Percentiles rank a stretch among this genome's conserved stretches.
phyloP scores from a whole-genome alignment of 805 yeast species.

The Brettanomyces nanus region DNA sequence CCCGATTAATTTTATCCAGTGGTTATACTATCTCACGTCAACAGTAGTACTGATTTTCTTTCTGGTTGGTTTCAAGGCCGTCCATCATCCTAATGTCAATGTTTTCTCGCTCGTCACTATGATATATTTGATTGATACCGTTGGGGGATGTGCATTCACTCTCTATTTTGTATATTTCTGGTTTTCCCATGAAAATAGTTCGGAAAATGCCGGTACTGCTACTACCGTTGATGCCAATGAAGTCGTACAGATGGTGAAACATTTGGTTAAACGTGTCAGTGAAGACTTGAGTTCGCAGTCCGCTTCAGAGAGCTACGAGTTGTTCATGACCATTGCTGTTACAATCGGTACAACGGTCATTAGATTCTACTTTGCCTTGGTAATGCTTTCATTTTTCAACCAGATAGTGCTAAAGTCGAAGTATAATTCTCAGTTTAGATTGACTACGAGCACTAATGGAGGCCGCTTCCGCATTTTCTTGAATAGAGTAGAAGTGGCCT shows the following conservation, averaged over 20 bases:
- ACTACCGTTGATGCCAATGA: conserved; percentile 5
- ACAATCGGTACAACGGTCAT: conserved; percentile 38
- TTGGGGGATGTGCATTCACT: conserved; percentile 61
- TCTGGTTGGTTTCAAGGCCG: conserved; percentile 43
- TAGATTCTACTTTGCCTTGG: conserved; percentile 53
- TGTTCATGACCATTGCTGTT: conserved; percentile 46
- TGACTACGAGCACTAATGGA: conserved; percentile 9
- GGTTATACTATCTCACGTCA: conserved; percentile 68
- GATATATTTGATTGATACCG: conserved; percentile 59
- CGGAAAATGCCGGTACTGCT: conserved; percentile 5
- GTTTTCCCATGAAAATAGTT: conserved; percentile 36
- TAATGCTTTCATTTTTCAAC: conserved; percentile 52
- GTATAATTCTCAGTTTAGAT: conserved; percentile 21
- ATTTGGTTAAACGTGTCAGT: conserved; percentile 14
- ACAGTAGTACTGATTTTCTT: conserved; percentile 57
- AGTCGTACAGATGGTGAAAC: conserved; percentile 6
- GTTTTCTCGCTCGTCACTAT: conserved; percentile 56
- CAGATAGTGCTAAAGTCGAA: conserved; percentile 43
- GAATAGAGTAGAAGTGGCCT: conserved; percentile 10
- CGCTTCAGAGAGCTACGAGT: conserved; percentile 52
- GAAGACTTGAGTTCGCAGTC: conserved; percentile 39
- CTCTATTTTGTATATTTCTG: conserved; percentile 67
- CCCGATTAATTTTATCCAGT: conserved; percentile 72
- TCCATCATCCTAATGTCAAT: conserved; percentile 49
- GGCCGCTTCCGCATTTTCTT: conserved; percentile 5